Evolutionary conservation across 371 early-diverging fungal species (phyloP).

Genomic region (Circinella minor): DNA sequence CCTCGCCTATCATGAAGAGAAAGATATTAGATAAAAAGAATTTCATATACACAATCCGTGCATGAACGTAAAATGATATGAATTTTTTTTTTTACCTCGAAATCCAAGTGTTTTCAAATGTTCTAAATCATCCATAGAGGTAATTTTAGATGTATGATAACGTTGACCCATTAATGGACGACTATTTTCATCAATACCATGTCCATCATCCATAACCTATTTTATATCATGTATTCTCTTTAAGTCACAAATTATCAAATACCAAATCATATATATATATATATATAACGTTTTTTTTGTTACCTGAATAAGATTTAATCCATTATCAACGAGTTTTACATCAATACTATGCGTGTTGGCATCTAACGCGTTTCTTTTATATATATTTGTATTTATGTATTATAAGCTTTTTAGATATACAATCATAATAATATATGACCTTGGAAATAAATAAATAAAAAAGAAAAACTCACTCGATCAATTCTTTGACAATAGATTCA

Average conservation of each 20-base stretch:
- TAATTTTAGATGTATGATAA: conserved; percentile 79
- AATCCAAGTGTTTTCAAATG: conserved; percentile 70
- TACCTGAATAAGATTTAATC: conserved; percentile 42
- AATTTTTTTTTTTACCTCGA: conserved; percentile 45
- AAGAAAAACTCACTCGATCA: conserved; percentile 22
- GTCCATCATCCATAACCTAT: conserved; percentile 62
- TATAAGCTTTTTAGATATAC: no score
- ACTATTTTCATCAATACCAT: conserved; percentile 57
- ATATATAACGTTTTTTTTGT: neutral
- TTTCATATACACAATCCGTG: no score
- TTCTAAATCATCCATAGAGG: conserved; percentile 60
- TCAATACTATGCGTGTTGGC: conserved; percentile 46
- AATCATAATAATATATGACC: no score
- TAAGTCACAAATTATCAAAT: no score
- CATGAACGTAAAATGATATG: no score
- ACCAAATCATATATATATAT: no score
- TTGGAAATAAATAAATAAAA: neutral
- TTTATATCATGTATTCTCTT: no score
- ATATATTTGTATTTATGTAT: neutral
- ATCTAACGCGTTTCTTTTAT: conserved; percentile 54
- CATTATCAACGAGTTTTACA: conserved; percentile 39
- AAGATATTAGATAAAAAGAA: neutral
- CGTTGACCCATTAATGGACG: conserved; percentile 44
- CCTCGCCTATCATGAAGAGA: conserved; percentile 38
- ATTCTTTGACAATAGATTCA: conserved; percentile 27